Evolutionary conservation across 768 basidiomycete genomes (phyloP).

Genomic region (Leccinum uliginosum): DNA sequence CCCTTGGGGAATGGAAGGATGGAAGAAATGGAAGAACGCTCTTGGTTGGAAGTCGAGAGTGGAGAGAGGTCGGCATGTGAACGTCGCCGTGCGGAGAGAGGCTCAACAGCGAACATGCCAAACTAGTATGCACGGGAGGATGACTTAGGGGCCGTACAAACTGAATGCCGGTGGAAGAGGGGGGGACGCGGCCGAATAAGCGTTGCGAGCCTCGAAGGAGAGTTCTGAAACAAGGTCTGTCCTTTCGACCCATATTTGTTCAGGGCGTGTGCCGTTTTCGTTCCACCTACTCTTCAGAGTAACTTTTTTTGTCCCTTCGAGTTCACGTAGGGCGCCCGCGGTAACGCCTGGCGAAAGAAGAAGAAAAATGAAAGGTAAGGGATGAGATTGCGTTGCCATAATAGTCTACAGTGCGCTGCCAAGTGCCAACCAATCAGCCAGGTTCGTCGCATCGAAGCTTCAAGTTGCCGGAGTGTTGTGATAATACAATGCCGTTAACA

Average conservation of each 20-base stretch:
- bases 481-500: slow-evolving; percentile 14
- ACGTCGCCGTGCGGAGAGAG: neutral
- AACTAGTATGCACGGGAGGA: neutral
- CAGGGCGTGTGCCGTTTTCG: neutral
- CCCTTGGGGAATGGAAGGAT: slow-evolving; percentile 1
- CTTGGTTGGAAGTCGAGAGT: neutral
- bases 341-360: slow-evolving; percentile 10
- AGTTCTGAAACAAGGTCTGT: slow-evolving; percentile 9
- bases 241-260: neutral
- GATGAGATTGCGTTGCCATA: slow-evolving; percentile 22
- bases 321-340: slow-evolving; percentile 11
- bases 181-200: neutral
- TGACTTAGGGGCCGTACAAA: neutral
- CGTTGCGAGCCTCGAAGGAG: neutral
- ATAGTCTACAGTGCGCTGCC: slow-evolving; percentile 10
- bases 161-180: neutral
- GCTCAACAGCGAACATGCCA: neutral
- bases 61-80: slow-evolving; percentile 1
- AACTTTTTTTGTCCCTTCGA: neutral
- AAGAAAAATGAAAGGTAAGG: slow-evolving; percentile 1
- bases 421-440: slow-evolving; percentile 3
- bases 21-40: neutral
- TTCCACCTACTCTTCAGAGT: neutral
- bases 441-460: slow-evolving; percentile 2
- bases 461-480: slow-evolving; percentile 10